Evolutionary conservation across 169 alveolate genomes (phyloP).

Genomic region (Plasmodium billcollinsi): DNA sequence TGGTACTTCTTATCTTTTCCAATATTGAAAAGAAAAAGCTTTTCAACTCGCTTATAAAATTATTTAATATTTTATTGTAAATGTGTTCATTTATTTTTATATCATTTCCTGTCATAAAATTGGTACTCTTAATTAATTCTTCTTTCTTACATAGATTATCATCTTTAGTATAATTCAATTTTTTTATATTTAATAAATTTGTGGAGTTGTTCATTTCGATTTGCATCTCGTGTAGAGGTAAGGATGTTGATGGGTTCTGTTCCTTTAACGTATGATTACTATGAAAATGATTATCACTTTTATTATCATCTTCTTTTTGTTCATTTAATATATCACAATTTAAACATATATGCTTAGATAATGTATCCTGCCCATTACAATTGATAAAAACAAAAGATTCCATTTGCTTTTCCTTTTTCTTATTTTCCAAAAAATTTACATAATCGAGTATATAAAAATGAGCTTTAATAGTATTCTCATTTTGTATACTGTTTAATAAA

Average conservation of each 20-base stretch:
- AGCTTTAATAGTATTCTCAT: slow-evolving; percentile 8
- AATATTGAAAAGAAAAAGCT: slow-evolving; percentile 35
- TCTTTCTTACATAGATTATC: background rate
- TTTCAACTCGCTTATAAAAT: slow-evolving; percentile 32
- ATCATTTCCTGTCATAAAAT: background rate
- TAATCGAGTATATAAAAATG: slow-evolving; percentile 32
- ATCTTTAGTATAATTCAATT: background rate
- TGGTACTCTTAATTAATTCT: background rate
- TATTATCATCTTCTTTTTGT: background rate
- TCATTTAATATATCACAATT: background rate
- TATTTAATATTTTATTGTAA: slow-evolving; percentile 28
- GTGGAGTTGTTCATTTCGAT: background rate
- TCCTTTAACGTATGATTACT: background rate
- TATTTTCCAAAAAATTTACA: slow-evolving; percentile 4
- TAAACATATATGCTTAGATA: background rate
- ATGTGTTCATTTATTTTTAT: slow-evolving; percentile 28
- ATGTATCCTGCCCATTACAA: background rate
- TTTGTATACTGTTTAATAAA: slow-evolving; percentile 30
- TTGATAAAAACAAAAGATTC: background rate
- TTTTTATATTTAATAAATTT: background rate
- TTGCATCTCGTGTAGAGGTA: background rate
- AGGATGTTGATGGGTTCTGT: no score
- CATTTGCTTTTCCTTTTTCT: background rate
- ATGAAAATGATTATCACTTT: background rate
- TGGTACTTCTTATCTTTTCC: slow-evolving; percentile 6